Evolutionary conservation across 2,329 filamentous ascomycete genomes (phyloP), one percentile per base, ranked within the genome.

Genomic region (Calonectria henricotiae): DNA sequence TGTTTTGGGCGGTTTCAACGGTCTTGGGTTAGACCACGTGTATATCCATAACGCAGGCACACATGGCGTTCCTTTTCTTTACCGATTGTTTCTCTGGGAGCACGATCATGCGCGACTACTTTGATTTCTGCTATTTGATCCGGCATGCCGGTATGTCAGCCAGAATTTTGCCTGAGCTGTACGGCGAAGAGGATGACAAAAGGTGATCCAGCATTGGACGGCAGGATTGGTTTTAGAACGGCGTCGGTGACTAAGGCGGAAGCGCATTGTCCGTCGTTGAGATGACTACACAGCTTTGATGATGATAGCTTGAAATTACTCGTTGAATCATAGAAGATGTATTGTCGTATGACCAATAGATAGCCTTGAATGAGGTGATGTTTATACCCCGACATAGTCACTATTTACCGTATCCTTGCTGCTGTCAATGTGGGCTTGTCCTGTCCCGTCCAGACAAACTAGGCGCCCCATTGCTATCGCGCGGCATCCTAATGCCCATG

Each of bases 31-130:
- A 64, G 70, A 68, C 49, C 44, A 17, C 64, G 67, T 76, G 72
- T 73, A 77, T 68, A 77, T 65, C 51, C 51, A 20, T 58, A 72
- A 76, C 51, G 39, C 37, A 69, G 54, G 70, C 63, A 76, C 67
- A 72, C 65, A 66, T 30, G 73, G 71, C 75, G 71, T 77, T 77
- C 65, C 71, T 76, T 70, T 49, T 15, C 51, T 58, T 20, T 58
- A 13, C 17, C 13, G 6, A 20, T 37, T 71, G 60, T 54, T 46
- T 63, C 44, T 65, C 54, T 65, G 71, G 65, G 63, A 63, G 65
- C 65, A 58, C 35, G 68, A 73, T 71, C 61, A 67, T 65, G 73
- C 72, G 68, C 72, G 68, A 70, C 37, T 70, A 67, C 37, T 41
- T 67, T 66, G 54, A 62, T 65, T 47, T 58, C 73, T 73, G 67